Percentiles rank a stretch among this genome's conserved stretches.
Evolutionary conservation across 148 eudicot genomes (phyloP).

Genomic region (Rhododendron henanense): DNA sequence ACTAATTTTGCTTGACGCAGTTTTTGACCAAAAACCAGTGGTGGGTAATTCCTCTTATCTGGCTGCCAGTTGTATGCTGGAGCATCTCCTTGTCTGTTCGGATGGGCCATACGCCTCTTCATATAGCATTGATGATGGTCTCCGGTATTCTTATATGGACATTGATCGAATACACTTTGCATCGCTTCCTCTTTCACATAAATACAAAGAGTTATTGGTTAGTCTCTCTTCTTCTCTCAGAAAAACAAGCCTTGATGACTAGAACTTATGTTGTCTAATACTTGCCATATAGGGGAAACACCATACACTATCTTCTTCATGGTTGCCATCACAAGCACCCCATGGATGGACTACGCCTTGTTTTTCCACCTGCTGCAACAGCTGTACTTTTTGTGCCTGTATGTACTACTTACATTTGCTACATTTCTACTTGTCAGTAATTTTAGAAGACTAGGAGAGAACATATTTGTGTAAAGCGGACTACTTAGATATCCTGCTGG

Average conservation of each 20-base stretch:
- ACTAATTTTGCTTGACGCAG: constrained; percentile 38
- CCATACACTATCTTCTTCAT: constrained; percentile 84
- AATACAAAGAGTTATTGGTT: constrained; percentile 84
- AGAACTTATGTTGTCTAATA: background rate
- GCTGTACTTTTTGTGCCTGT: constrained; percentile 70
- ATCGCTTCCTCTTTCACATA: constrained; percentile 94
- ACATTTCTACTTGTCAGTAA: background rate
- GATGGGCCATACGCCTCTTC: constrained; percentile 49
- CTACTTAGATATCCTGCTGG: background rate
- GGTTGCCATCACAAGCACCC: constrained; percentile 99
- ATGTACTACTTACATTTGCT: constrained; percentile 19
- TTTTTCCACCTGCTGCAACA: constrained; percentile 92
- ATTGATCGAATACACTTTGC: constrained; percentile 73
- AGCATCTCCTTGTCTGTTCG: constrained; percentile 40
- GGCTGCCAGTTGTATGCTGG: constrained; percentile 90
- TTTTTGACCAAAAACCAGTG: constrained; percentile 70
- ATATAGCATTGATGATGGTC: constrained; percentile 44
- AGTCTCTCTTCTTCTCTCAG: constrained; percentile 7
- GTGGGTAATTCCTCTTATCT: constrained; percentile 81
- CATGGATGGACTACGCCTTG: constrained; percentile 91
- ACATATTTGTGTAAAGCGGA: background rate
- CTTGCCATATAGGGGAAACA: constrained; percentile 51
- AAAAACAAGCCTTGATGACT: background rate
- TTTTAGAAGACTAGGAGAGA: background rate
- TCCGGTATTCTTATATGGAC: constrained; percentile 81